Evolutionary conservation across 257 asterid species (phyloP).

Genomic region (Agastache rugosa): DNA sequence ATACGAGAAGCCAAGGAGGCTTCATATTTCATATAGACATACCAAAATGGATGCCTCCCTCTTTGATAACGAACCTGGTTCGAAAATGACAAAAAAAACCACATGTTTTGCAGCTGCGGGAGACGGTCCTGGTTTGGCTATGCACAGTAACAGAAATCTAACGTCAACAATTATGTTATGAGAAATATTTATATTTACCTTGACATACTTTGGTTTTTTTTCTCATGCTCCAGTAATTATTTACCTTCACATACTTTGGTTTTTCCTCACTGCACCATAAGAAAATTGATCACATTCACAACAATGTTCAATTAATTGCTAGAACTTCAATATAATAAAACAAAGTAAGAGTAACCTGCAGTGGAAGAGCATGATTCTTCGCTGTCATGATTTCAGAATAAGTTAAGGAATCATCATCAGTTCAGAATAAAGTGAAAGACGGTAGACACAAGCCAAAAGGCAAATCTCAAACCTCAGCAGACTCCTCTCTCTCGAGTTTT

Average conservation of each 20-base stretch:
- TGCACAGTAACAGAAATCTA: background rate
- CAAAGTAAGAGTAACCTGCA: conserved; percentile 54
- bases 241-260: conserved; percentile 39
- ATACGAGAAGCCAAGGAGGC: background rate
- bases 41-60: background rate
- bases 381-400: conserved; percentile 49
- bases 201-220: conserved; percentile 27
- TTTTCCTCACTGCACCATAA: conserved; percentile 45
- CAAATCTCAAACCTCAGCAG: conserved; percentile 57
- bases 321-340: conserved; percentile 34
- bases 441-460: conserved; percentile 29
- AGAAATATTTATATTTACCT: conserved; percentile 39
- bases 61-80: background rate
- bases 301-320: conserved; percentile 9
- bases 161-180: background rate
- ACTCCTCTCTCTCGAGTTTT: conserved; percentile 55
- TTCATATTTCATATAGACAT: background rate
- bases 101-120: conserved; percentile 58
- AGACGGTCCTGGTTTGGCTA: conserved; percentile 35
- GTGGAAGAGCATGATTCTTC: conserved; percentile 78
- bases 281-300: conserved; percentile 3
- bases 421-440: conserved; percentile 29
- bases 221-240: conserved; percentile 32
- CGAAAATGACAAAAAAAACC: background rate
- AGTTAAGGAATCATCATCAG: conserved; percentile 35